These are phyloP conservation scores for Mucor sp. DNA, from an alignment of 371 early-diverging fungal species.

Conservation along the genomic window DNA sequence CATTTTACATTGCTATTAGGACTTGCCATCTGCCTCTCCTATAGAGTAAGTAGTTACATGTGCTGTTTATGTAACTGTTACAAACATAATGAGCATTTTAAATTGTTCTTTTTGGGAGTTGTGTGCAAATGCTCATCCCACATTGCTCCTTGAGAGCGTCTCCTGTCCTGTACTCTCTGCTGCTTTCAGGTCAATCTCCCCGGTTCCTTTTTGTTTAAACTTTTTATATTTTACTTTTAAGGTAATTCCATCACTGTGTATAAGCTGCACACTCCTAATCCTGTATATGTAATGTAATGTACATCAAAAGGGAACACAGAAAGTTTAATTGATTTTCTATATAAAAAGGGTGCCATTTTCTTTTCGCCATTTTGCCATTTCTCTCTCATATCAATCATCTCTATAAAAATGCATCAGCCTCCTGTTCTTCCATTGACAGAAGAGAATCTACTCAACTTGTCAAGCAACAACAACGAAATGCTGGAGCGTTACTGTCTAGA, in stretches of 20 bases:
- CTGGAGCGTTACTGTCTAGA: constrained; percentile 18
- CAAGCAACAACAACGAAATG: constrained; percentile 6
- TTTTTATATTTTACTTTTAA: constrained; percentile 1
- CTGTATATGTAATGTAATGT: constrained; percentile 2
- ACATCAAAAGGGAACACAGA: not conserved
- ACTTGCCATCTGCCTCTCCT: not conserved
- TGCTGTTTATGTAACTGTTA: not conserved
- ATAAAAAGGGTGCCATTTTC: not conserved
- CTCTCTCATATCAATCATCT: not conserved
- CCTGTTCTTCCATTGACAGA: constrained; percentile 17
- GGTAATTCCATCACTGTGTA: not conserved
- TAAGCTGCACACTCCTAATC: not conserved
- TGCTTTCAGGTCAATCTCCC: not conserved
- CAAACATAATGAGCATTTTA: not conserved
- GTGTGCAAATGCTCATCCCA: not conserved
- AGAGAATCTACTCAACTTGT: constrained; percentile 14
- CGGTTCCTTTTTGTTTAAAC: constrained; percentile 4
- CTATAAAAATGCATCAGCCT: not conserved
- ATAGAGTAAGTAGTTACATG: not conserved
- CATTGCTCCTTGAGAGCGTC: not conserved
- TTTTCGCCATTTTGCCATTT: not conserved
- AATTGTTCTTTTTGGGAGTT: constrained; percentile 3
- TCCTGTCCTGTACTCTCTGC: not conserved
- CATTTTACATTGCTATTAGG: not conserved
- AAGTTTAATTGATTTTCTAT: constrained; percentile 3